Evolutionary conservation across 176 grass and related monocot genomes (phyloP).

Genomic region (Eragrostis nindensis): DNA sequence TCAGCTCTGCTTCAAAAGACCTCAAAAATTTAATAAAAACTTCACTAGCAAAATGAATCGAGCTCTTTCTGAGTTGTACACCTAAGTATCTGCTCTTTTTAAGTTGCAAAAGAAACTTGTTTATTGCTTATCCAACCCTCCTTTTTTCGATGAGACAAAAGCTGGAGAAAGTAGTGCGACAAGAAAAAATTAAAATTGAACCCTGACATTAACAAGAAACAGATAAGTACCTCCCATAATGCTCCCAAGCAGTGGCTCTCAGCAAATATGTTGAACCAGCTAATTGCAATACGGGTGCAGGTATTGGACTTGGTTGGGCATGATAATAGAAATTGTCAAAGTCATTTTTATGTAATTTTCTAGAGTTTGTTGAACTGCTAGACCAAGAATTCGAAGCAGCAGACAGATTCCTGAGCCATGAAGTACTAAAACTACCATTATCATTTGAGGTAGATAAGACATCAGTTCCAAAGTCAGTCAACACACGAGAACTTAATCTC

Average conservation of each 20-base stretch:
- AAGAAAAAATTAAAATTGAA: constrained; percentile 13
- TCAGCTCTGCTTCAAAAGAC: background rate
- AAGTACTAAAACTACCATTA: constrained; percentile 93
- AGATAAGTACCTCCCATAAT: constrained; percentile 85
- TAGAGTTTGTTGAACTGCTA: constrained; percentile 43
- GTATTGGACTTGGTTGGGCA: constrained; percentile 85
- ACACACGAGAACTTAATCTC: constrained; percentile 71
- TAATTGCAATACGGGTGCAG: constrained; percentile 83
- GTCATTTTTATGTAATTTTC: constrained; percentile 64
- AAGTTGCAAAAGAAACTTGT: constrained; percentile 17
- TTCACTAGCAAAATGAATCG: background rate
- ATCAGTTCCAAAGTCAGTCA: constrained; percentile 87
- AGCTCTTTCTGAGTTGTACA: background rate
- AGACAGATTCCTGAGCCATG: constrained; percentile 82
- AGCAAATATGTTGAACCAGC: constrained; percentile 79
- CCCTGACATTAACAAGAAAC: constrained; percentile 33
- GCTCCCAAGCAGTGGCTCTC: constrained; percentile 91
- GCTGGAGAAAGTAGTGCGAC: background rate
- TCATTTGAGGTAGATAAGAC: constrained; percentile 69
- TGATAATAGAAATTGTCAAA: constrained; percentile 79
- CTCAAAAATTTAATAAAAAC: background rate
- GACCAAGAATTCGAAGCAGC: constrained; percentile 49
- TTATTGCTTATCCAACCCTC: constrained; percentile 15
- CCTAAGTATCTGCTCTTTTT: constrained; percentile 22
- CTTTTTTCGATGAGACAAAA: constrained; percentile 8